Conservation (phyloP, 2,329 filamentous ascomycete genomes). For the Bipolaris bicolor region DNA sequence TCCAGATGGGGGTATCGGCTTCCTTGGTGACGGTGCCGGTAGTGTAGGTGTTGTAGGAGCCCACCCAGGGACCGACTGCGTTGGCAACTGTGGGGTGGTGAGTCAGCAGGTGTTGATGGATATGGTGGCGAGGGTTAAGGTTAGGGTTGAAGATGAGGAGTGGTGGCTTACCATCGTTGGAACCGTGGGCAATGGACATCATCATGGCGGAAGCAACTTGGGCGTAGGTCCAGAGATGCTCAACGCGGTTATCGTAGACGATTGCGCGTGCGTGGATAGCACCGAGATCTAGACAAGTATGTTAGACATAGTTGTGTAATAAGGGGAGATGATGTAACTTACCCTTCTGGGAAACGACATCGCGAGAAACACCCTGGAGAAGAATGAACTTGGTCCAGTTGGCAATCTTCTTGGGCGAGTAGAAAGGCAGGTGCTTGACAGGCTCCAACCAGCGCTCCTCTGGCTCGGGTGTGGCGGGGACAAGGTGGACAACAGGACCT, state of each 20-base stretch:
- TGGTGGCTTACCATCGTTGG: slow-evolving; percentile 58
- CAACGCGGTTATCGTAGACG: slow-evolving; percentile 55
- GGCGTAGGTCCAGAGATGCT: slow-evolving; percentile 56
- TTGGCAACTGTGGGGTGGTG: slow-evolving; percentile 56
- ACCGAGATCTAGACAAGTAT: slow-evolving; percentile 29
- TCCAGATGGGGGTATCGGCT: slow-evolving; percentile 64
- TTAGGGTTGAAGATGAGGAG: no score
- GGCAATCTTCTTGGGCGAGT: slow-evolving; percentile 38
- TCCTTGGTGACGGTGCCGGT: slow-evolving; percentile 55
- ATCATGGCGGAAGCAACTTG: slow-evolving; percentile 65
- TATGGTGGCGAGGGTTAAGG: no score
- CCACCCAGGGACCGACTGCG: slow-evolving; percentile 62
- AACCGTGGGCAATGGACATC: slow-evolving; percentile 73
- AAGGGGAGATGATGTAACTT: background rate
- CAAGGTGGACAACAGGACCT: slow-evolving; percentile 6
- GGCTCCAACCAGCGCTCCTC: slow-evolving; percentile 46
- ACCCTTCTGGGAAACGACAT: slow-evolving; percentile 42
- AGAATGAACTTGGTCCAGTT: slow-evolving; percentile 54
- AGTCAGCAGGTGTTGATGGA: background rate
- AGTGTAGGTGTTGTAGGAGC: slow-evolving; percentile 67
- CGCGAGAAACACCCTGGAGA: slow-evolving; percentile 53
- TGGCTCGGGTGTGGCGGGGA: slow-evolving; percentile 32
- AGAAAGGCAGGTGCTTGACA: slow-evolving; percentile 38
- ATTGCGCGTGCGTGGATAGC: slow-evolving; percentile 51
- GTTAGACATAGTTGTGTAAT: background rate